A percentile compares a stretch with the other conserved stretches of the same genome.
These are phyloP conservation scores for Cadophora gregata DNA, from an alignment of 2,329 filamentous ascomycete species.

Conservation along the genomic window DNA sequence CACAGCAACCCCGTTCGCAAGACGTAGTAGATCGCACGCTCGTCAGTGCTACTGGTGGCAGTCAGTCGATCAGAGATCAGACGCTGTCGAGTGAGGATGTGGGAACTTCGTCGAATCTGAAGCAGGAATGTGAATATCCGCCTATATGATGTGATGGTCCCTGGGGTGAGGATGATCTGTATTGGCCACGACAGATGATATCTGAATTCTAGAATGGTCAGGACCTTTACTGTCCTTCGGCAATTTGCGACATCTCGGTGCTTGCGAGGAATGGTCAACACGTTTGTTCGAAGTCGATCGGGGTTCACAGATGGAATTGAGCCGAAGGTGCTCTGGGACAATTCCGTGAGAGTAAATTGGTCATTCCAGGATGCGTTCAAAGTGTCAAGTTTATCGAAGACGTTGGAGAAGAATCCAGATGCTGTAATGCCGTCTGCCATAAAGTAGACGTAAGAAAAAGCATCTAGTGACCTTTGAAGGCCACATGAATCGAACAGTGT, in stretches of 20 bases:
- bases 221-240: slow-evolving; percentile 63
- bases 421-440: slow-evolving; percentile 75
- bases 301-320: slow-evolving; percentile 58
- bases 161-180: slow-evolving; percentile 74
- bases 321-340: slow-evolving; percentile 75
- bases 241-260: slow-evolving; percentile 53
- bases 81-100: slow-evolving; percentile 65
- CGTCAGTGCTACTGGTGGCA: slow-evolving; percentile 48
- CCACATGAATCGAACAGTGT: slow-evolving; percentile 73
- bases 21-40: slow-evolving; percentile 58
- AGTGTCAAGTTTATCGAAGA: slow-evolving; percentile 79
- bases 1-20: slow-evolving; percentile 75
- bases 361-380: slow-evolving; percentile 73
- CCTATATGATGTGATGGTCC: slow-evolving; percentile 71
- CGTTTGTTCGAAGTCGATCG: slow-evolving; percentile 66
- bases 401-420: slow-evolving; percentile 66
- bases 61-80: slow-evolving; percentile 50
- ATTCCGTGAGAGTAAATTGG: slow-evolving; percentile 78
- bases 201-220: slow-evolving; percentile 68
- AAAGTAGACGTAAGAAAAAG: slow-evolving; percentile 76
- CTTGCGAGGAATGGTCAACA: slow-evolving; percentile 48
- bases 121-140: slow-evolving; percentile 76
- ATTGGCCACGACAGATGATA: slow-evolving; percentile 73
- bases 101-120: slow-evolving; percentile 75
- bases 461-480: slow-evolving; percentile 67